These are phyloP conservation scores for Lanzia echinophila DNA, from an alignment of 2,329 filamentous ascomycete species.

Conservation along the genomic window DNA sequence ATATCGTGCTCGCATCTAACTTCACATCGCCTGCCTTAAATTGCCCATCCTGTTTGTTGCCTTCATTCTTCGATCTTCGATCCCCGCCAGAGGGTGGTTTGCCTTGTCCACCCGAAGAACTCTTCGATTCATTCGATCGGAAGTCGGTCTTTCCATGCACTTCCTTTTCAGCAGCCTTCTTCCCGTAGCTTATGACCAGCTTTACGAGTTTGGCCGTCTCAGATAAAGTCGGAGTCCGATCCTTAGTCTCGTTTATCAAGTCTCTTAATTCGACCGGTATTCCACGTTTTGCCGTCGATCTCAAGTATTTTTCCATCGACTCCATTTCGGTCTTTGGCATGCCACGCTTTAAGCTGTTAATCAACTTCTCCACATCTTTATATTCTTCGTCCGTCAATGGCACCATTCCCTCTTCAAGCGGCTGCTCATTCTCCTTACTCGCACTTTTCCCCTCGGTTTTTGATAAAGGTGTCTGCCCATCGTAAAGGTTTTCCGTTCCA, in stretches of 20 bases:
- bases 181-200: conserved; percentile 30
- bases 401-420: conserved; percentile 24
- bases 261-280: conserved; percentile 53
- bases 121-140: conserved; percentile 14
- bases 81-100: background rate
- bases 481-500: conserved; percentile 40
- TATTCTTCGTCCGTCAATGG: conserved; percentile 48
- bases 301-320: conserved; percentile 52
- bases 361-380: conserved; percentile 50
- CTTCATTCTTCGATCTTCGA: conserved; percentile 7
- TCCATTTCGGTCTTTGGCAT: conserved; percentile 57
- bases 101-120: conserved; percentile 2
- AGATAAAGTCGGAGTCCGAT: conserved; percentile 23
- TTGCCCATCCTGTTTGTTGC: conserved; percentile 32
- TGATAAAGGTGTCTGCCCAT: conserved; percentile 35
- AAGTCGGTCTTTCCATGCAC: conserved; percentile 14
- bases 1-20: conserved; percentile 25
- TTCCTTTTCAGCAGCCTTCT: conserved; percentile 27
- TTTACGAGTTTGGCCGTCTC: conserved; percentile 29
- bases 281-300: conserved; percentile 59
- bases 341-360: conserved; percentile 48
- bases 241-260: conserved; percentile 27
- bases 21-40: conserved; percentile 24
- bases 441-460: background rate
- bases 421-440: conserved; percentile 25